Base-by-base conservation (phyloP, 2,329 filamentous ascomycete genomes). In the Seiridium unicorne region DNA sequence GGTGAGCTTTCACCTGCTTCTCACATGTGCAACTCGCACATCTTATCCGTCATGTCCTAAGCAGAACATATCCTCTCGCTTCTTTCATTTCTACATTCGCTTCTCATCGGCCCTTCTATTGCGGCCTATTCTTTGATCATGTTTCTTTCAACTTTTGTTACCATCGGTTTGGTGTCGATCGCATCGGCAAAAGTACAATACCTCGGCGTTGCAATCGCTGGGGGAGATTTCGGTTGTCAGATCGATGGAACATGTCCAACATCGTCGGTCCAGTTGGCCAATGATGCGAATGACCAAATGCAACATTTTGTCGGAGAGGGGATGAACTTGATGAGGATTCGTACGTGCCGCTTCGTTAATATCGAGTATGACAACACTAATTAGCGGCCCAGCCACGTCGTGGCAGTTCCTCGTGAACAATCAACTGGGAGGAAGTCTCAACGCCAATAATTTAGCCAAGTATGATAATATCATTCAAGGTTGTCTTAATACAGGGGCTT, bases 371-470 rank as follows among this genome's bases (percentile, higher is more conserved):
- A n/a, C 13, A 9, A 26, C n/a, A 48, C 59, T 61, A 18, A 63
- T 57, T 4, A 36, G 7, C 13, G 9, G 11, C n/a, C 7, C 44
- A 74, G 71, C 84, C 5, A 79, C 84, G 35, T 78, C 77, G 26
- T 88, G 85, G 86, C 85, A 88, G 65, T 87, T 79, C 64, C 77
- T 88, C n/a, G 74, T 81, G 60, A 81, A 81, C 64, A 78, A 79
- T 63, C 72, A 80, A 48, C 70, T 82, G n/a, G 82, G 81, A 34
- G 80, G 76, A 31, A 74, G 72, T 10, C 75, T 89, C 38, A 74
- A 86, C 66, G 53, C 72, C 11, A 70, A 66, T 10, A 84, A 84
- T 60, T 69, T 82, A 31, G 79, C 68, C 2, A 76, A 79, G 44
- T 88, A 86, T 66, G 79, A 88, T 65, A 73, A 77, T 34, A 72